Evolutionary conservation across 192 early-diverging fungal species (phyloP), one percentile per base, ranked within the genome.

Genomic region (Coemansia sp.): DNA sequence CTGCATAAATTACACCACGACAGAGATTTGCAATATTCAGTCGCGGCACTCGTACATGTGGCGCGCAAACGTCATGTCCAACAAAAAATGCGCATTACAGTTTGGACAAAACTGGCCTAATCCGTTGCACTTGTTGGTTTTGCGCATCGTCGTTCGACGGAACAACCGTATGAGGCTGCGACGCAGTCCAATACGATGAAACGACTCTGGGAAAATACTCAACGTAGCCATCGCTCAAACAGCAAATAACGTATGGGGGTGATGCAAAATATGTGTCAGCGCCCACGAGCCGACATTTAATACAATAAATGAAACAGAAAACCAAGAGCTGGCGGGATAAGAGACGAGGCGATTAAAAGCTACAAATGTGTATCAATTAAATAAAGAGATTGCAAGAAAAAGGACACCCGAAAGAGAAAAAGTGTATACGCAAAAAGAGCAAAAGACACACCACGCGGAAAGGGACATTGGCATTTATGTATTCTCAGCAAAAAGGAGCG

Each of bases 1-100:
- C 31, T 31, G 31, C 31, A 31, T 31, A 31, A 31, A 31, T 31
- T 31, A 31, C 31, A 31, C 31, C 31, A 31, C n/a, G n/a, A n/a
- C n/a, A n/a, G n/a, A n/a, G n/a, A 4, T 26, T 26, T 26, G 25
- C 25, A 31, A 26, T 31, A 6, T 31, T 31, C 31, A 31, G 31
- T 28, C 56, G 3, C 52, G 66, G 52, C 77, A 80, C 68, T 80
- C 77, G 57, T 74, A 70, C 64, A 80, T 58, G 22, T 80, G 77
- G 28, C 72, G 77, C n/a, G 71, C 71, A 65, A 74, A 80, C 12
- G 77, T 80, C 71, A 80, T 70, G 17, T 80, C 77, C 19, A 80
- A 64, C 49, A 80, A 53, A 57, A 80, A 80, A 37, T 80, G 77
- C 1, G 77, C 77, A 12, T 68, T 72, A 38, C 77, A 80, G 68